A percentile compares a stretch with the other conserved stretches of the same genome.
phyloP scores from a whole-genome alignment of 2,329 filamentous ascomycete species.

The Diaporthe vaccinii region DNA sequence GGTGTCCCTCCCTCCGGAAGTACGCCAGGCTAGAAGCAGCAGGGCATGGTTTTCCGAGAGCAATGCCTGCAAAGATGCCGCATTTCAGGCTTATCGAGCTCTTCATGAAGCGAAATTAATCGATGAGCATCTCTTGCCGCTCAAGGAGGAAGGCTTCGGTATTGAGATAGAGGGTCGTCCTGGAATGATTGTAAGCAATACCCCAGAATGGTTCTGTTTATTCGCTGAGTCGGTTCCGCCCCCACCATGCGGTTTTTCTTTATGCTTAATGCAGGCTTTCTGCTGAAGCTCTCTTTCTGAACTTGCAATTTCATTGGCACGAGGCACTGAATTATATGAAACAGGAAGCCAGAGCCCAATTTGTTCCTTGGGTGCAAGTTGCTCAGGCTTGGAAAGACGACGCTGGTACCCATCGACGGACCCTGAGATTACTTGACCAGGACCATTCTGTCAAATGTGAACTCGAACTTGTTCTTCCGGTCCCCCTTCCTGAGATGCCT shows the following conservation, averaged over 20 bases:
- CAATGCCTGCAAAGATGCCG: conserved; percentile 83
- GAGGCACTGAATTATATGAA: background rate
- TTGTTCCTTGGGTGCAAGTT: conserved; percentile 63
- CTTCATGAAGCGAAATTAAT: conserved; percentile 80
- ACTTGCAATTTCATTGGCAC: background rate
- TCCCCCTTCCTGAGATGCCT: conserved; percentile 54
- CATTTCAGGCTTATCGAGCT: conserved; percentile 82
- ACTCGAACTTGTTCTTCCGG: conserved; percentile 61
- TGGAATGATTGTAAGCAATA: conserved; percentile 46
- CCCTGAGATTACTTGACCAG: conserved; percentile 53
- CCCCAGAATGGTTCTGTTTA: background rate
- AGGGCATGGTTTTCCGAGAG: conserved; percentile 77
- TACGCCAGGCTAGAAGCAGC: conserved; percentile 68
- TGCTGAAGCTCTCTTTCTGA: background rate
- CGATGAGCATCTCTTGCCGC: conserved; percentile 83
- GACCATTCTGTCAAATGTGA: conserved; percentile 49
- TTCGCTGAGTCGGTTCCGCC: background rate
- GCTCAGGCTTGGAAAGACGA: conserved; percentile 58
- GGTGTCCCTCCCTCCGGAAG: conserved; percentile 71
- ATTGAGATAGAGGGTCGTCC: conserved; percentile 55
- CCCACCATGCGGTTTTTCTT: background rate
- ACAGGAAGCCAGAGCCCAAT: conserved; percentile 51
- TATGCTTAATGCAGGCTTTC: background rate
- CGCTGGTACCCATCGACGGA: conserved; percentile 47
- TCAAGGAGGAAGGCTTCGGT: conserved; percentile 56